Base-by-base conservation (phyloP, 192 early-diverging fungal genomes). In the Coemansia sp. region DNA sequence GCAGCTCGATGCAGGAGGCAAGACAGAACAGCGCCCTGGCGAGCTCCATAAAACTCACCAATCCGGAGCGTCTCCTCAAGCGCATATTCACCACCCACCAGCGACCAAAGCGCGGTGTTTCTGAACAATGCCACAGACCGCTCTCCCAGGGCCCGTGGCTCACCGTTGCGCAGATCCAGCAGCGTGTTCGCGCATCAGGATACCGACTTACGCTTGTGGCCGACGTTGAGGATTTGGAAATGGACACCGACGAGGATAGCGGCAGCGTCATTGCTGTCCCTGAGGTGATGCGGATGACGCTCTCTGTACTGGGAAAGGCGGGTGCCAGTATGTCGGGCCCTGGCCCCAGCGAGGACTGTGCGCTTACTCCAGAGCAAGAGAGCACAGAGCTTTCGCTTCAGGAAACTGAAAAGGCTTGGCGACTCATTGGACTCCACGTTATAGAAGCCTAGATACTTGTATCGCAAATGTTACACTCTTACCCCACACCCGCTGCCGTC, bases 21-120 rank as follows among this genome's bases (percentile, higher is more conserved):
- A 46, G 46, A 10, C 16, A 21, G 5, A 22, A 21, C 37, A 58
- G 61, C 32, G 67, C 69, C 2, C 32, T 59, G 32, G 41, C 42
- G 18, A 19, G 55, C 15, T 56, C 57, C n/a, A 49, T 72, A 16
- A 62, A 47, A 18, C 66, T 80, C 18, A 49, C 73, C 19, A 69
- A 66, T 46, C 73, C 78, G 8, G 78, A 80, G 63, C 78, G 78
- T 12, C 73, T 80, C n/a, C 68, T 80, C 52, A 72, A 68, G 32
- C 73, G 78, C 59, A 68, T 80, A 6, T 80, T 80, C 64, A 69
- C 73, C 62, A 80, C 78, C 16, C 78, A 80, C 67, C 78, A 80
- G 70, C 78, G 78, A 6, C 78, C 78, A 12, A 70, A 62, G 22
- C 71, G 65, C 65, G 4, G 21, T 5, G 19, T 41, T 5, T 18